Conservation (phyloP, 345 rosid genomes). For the Fremontodendron californicum region DNA sequence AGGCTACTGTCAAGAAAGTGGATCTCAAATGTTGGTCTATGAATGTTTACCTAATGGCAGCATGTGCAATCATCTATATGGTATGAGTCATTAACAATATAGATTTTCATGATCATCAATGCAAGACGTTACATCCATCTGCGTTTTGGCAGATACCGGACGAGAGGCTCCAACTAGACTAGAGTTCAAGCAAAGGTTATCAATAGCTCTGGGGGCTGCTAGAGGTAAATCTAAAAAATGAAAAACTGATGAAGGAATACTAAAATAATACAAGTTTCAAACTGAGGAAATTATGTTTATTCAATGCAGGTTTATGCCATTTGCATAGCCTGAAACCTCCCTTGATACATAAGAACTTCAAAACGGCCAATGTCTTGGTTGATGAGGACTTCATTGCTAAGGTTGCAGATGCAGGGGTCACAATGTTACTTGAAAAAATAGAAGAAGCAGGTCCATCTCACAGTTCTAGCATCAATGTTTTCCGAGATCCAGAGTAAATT, state of each 20-base stretch:
- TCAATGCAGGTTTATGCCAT: constrained; percentile 53
- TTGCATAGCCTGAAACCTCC: constrained; percentile 58
- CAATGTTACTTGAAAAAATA: constrained; percentile 36
- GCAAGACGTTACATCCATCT: not conserved
- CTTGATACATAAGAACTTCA: constrained; percentile 64
- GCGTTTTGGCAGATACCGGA: constrained; percentile 30
- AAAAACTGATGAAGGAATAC: constrained; percentile 5
- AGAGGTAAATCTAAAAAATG: constrained; percentile 49
- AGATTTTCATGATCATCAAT: not conserved
- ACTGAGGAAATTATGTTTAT: not conserved
- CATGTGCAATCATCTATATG: constrained; percentile 51
- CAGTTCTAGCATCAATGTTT: constrained; percentile 29
- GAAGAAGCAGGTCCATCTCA: constrained; percentile 53
- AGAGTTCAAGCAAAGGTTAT: constrained; percentile 62
- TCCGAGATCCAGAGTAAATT: constrained; percentile 62
- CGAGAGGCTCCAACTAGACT: constrained; percentile 40
- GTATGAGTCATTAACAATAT: constrained; percentile 27
- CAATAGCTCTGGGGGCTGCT: constrained; percentile 63
- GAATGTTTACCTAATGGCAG: constrained; percentile 67
- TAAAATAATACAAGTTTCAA: not conserved
- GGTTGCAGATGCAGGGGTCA: constrained; percentile 54
- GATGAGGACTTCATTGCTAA: constrained; percentile 61
- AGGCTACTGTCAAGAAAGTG: constrained; percentile 56
- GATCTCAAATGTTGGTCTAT: constrained; percentile 48
- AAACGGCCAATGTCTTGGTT: constrained; percentile 61